Conservation (phyloP, 176 grass and related monocot genomes). For the Triticum monococcum region DNA sequence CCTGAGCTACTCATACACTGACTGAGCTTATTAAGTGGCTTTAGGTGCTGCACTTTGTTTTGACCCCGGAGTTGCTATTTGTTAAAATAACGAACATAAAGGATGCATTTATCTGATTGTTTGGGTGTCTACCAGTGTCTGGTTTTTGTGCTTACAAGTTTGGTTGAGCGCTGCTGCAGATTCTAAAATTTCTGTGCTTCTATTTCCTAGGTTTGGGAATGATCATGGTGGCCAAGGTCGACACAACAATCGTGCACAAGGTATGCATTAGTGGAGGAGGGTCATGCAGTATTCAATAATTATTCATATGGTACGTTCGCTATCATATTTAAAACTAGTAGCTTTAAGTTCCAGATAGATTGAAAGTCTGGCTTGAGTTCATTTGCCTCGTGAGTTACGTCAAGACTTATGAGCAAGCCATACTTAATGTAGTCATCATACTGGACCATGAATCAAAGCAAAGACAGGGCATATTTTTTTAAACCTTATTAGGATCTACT, state of each 20-base stretch:
- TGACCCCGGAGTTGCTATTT: not conserved
- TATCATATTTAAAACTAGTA: not conserved
- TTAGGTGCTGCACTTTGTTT: not conserved
- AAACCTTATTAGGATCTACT: not conserved
- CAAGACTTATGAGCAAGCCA: not conserved
- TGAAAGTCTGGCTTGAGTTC: not conserved
- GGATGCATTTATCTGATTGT: not conserved
- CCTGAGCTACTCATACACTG: not conserved
- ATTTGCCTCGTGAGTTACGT: slow-evolving; percentile 21
- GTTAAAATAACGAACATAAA: not conserved
- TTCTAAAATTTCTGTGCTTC: not conserved
- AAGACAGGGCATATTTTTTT: not conserved
- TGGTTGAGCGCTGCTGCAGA: not conserved
- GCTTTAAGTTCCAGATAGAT: not conserved
- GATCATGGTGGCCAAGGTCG: slow-evolving; percentile 67
- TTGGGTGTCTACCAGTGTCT: not conserved
- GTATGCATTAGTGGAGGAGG: slow-evolving; percentile 30
- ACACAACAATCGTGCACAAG: slow-evolving; percentile 50
- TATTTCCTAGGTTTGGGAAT: slow-evolving; percentile 46
- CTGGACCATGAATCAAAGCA: not conserved
- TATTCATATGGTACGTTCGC: not conserved
- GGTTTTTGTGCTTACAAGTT: not conserved
- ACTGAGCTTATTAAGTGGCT: not conserved
- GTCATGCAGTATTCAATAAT: not conserved
- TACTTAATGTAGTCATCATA: not conserved